A percentile compares a stretch with the other conserved stretches of the same genome.
Evolutionary conservation across 2,329 filamentous ascomycete genomes (phyloP).

Genomic region (Xylariales sp.): DNA sequence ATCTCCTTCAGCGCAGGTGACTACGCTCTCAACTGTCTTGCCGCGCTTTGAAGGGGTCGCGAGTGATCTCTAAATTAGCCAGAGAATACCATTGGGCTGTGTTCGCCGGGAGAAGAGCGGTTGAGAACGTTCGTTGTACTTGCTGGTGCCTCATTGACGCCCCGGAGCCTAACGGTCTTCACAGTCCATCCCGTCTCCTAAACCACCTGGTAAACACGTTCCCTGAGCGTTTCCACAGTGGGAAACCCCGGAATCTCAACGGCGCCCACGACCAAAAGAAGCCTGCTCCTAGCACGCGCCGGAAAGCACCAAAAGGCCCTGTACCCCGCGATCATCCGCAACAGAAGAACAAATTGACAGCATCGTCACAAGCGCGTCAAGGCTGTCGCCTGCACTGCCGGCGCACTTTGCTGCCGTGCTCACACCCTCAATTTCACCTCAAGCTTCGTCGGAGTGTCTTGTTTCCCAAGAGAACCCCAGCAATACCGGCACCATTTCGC

Average conservation of each 20-base stretch:
- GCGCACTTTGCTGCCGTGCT: neutral
- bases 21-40: too few relatives aligned
- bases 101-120: too few relatives aligned
- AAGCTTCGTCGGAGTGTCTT: too few relatives aligned
- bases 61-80: too few relatives aligned
- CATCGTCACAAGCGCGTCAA: neutral
- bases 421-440: too few relatives aligned
- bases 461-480: conserved; percentile 4
- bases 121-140: too few relatives aligned
- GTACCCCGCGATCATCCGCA: conserved; percentile 1
- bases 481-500: conserved; percentile 29
- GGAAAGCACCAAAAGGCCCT: neutral
- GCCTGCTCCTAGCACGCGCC: neutral
- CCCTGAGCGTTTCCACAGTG: conserved; percentile 8
- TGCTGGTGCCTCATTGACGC: too few relatives aligned
- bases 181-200: too few relatives aligned
- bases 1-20: conserved; percentile 4
- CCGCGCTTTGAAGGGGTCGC: too few relatives aligned
- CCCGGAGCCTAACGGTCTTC: too few relatives aligned
- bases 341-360: neutral
- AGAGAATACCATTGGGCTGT: too few relatives aligned
- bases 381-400: neutral
- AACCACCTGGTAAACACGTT: conserved; percentile 2
- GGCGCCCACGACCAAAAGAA: conserved; percentile 9
- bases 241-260: conserved; percentile 8